These are phyloP conservation scores for Cyberlindnera mississippiensis DNA, from an alignment of 805 yeast genomes.

Conservation along the genomic window DNA sequence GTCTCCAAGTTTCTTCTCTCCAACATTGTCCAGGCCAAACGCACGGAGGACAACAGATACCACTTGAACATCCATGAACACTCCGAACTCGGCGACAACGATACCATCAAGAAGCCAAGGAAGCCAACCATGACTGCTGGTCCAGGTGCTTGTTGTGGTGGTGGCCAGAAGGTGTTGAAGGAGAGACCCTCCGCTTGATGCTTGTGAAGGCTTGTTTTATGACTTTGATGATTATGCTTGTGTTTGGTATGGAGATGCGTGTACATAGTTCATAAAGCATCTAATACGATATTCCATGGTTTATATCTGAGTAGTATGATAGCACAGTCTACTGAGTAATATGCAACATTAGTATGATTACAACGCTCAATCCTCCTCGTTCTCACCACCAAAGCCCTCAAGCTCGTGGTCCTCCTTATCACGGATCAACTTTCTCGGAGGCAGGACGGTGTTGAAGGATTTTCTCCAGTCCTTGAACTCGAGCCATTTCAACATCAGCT, in stretches of 20 bases:
- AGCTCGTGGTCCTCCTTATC: conserved; percentile 7
- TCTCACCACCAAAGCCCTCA: background rate
- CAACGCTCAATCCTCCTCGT: background rate
- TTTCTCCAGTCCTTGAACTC: conserved; percentile 77
- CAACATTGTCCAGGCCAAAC: conserved; percentile 85
- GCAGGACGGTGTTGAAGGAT: conserved; percentile 85
- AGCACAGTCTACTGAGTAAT: no score
- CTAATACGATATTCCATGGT: no score
- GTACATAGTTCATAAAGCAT: background rate
- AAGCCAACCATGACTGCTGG: conserved; percentile 56
- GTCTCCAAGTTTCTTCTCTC: conserved; percentile 64
- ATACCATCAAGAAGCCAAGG: conserved; percentile 56
- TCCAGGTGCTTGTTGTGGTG: conserved; percentile 40
- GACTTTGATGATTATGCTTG: background rate
- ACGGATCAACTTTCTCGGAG: conserved; percentile 56
- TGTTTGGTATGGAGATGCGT: no score
- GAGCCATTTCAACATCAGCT: conserved; percentile 74
- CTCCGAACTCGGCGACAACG: conserved; percentile 91
- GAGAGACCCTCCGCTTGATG: conserved; percentile 7
- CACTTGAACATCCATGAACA: conserved; percentile 69
- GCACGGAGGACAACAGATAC: conserved; percentile 39
- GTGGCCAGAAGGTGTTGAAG: conserved; percentile 17
- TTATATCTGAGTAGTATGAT: no score
- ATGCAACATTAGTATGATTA: no score
- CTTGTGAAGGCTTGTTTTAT: background rate